Evolutionary conservation across 139 green algal species (phyloP).

Genomic region (Haematococcus sp.): DNA sequence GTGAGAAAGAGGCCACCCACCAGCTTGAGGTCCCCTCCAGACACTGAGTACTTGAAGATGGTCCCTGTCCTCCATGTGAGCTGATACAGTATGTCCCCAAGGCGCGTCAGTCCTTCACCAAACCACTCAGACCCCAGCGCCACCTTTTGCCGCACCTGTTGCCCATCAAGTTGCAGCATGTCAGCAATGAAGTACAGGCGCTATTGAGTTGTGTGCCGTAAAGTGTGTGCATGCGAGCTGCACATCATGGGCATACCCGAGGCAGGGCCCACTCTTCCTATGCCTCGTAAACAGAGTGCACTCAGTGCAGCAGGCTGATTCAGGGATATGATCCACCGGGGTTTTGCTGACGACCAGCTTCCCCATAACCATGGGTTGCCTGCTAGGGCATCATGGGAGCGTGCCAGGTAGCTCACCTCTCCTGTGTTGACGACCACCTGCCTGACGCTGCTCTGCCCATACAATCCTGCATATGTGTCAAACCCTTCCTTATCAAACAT

Average conservation of each 20-base stretch:
- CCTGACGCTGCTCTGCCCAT: conserved; percentile 68
- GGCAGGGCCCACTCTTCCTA: neutral
- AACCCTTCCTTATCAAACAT: too few species aligned
- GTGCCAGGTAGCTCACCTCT: conserved; percentile 37
- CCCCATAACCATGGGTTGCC: too few species aligned
- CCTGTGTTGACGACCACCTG: conserved; percentile 67
- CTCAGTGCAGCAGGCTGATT: too few species aligned
- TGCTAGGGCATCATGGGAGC: too few species aligned
- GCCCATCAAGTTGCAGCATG: too few species aligned
- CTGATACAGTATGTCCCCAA: conserved; percentile 69
- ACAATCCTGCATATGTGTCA: conserved; percentile 54
- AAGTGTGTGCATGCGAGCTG: too few species aligned
- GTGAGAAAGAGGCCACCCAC: too few species aligned
- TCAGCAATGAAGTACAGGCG: too few species aligned
- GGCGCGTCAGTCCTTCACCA: conserved; percentile 72
- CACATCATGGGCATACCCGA: neutral
- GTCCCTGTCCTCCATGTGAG: conserved; percentile 59
- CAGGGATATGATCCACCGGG: too few species aligned
- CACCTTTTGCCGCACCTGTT: neutral
- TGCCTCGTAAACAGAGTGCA: too few species aligned
- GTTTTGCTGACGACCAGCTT: too few species aligned
- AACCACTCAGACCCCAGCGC: conserved; percentile 48
- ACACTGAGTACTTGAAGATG: conserved; percentile 9
- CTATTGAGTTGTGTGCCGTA: too few species aligned
- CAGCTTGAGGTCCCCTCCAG: neutral